These are phyloP conservation scores for Urtica urens DNA, from an alignment of 306 rosid genomes.

Conservation along the genomic window DNA sequence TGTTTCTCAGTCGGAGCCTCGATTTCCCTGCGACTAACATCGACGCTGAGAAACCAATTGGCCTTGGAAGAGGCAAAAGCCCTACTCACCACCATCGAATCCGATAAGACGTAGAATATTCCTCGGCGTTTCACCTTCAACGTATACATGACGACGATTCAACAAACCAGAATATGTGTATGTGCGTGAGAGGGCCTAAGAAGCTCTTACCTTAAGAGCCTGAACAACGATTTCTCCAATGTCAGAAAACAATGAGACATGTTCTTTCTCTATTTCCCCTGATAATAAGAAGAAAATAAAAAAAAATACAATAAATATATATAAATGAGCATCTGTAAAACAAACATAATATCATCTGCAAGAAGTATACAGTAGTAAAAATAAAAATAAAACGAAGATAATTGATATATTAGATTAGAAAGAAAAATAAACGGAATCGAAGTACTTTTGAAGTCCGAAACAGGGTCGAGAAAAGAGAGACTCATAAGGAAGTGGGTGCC, in stretches of 20 bases:
- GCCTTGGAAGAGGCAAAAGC: conserved; percentile 14
- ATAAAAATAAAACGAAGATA: background rate
- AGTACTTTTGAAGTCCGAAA: conserved; percentile 55
- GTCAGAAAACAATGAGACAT: conserved; percentile 22
- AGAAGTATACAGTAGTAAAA: too few species aligned
- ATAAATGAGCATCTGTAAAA: too few species aligned
- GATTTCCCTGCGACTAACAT: too few species aligned
- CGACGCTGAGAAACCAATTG: conserved; percentile 30
- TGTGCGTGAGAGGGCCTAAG: background rate
- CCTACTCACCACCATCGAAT: conserved; percentile 24
- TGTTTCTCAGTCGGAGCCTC: too few species aligned
- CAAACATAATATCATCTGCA: too few species aligned
- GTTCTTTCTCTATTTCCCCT: conserved; percentile 34
- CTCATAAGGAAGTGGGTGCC: conserved; percentile 50
- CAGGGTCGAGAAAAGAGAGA: conserved; percentile 35
- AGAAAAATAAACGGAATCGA: background rate
- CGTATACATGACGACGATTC: background rate
- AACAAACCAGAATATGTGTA: background rate
- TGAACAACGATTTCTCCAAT: conserved; percentile 22
- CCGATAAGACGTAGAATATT: conserved; percentile 28
- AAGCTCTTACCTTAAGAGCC: conserved; percentile 28
- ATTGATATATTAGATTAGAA: background rate
- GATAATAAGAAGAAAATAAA: background rate
- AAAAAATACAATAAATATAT: background rate
- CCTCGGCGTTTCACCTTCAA: conserved; percentile 32